A percentile compares a stretch with the other conserved stretches of the same genome.
Conservation (phyloP, 139 green algal species). For the Microglena sp. region DNA sequence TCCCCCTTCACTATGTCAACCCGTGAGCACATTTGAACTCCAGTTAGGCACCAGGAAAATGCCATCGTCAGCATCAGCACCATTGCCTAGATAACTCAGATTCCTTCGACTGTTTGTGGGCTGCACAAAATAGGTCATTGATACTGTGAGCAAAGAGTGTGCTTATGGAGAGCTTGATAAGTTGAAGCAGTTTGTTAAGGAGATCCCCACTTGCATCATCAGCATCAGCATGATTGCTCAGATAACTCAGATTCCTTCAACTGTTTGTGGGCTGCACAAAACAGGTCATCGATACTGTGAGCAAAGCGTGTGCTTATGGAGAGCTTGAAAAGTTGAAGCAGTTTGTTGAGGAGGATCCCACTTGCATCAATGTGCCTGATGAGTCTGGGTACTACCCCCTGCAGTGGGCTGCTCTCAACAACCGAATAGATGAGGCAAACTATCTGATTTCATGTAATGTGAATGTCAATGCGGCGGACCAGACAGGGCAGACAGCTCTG, state of each 20-base stretch:
- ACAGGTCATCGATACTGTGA: constrained; percentile 16
- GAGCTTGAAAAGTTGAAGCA: constrained; percentile 61
- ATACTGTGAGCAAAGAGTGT: constrained; percentile 38
- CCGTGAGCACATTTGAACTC: no score
- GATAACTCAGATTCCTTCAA: no score
- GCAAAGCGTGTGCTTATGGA: constrained; percentile 67
- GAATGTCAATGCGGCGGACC: constrained; percentile 53
- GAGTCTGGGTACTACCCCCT: constrained; percentile 48
- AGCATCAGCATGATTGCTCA: no score
- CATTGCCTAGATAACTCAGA: no score
- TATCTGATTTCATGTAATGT: constrained; percentile 63
- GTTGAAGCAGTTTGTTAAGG: constrained; percentile 43
- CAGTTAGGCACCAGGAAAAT: no score
- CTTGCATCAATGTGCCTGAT: constrained; percentile 42
- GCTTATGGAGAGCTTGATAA: constrained; percentile 78
- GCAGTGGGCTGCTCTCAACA: constrained; percentile 93
- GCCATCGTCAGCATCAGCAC: no score
- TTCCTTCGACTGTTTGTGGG: no score
- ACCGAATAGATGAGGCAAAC: constrained; percentile 55
- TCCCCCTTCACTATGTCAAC: no score
- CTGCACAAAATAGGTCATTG: constrained; percentile 18
- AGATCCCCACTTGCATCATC: constrained; percentile 20
- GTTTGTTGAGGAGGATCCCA: constrained; percentile 38
- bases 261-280: no score
- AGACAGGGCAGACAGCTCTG: constrained; percentile 72